These are phyloP conservation scores for Debaryomyces udenii DNA, from an alignment of 1,139 yeast genomes.

Conservation along the genomic window DNA sequence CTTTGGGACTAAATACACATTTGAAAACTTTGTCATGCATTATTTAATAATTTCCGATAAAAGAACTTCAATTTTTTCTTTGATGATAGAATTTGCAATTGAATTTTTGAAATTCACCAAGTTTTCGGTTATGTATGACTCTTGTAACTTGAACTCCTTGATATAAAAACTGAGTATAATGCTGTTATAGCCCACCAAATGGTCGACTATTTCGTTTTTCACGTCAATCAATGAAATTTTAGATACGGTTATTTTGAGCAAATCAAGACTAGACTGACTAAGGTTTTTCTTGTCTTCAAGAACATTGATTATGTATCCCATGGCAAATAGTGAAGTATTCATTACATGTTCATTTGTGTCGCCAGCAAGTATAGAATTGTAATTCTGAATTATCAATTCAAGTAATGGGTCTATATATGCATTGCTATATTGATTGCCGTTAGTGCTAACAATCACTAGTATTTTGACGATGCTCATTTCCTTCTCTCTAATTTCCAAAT, in stretches of 20 bases:
- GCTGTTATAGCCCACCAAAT: constrained; percentile 10
- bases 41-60: not conserved
- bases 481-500: not conserved
- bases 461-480: constrained; percentile 3
- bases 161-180: constrained; percentile 3
- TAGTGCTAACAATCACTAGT: constrained; percentile 9
- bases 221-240: not conserved
- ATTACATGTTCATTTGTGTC: not conserved
- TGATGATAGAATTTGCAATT: not conserved
- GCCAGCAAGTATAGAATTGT: constrained; percentile 1
- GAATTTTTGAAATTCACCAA: constrained; percentile 2
- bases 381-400: constrained; percentile 5
- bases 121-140: not conserved
- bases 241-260: not conserved
- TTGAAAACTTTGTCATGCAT: too few species aligned
- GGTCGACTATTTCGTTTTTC: constrained; percentile 4
- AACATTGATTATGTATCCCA: constrained; percentile 10
- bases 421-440: constrained; percentile 3
- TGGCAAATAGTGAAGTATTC: constrained; percentile 8
- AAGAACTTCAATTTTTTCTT: constrained; percentile 2
- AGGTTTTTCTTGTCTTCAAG: constrained; percentile 1
- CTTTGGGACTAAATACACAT: too few species aligned
- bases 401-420: constrained; percentile 8
- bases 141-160: not conserved
- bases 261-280: not conserved